Evolutionary conservation across 768 basidiomycete species (phyloP).

Genomic region (Serendipita sp.): DNA sequence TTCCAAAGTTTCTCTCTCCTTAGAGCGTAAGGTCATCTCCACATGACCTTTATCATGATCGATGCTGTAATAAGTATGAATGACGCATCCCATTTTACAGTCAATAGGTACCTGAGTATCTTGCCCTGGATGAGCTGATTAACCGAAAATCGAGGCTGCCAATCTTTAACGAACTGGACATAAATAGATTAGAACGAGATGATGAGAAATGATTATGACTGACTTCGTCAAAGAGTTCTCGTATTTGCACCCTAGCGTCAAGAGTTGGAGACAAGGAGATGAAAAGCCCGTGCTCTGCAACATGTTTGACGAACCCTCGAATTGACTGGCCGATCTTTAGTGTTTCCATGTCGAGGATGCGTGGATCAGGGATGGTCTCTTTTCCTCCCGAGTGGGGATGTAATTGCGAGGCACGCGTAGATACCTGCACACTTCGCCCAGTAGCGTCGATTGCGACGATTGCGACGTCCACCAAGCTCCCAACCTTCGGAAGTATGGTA

Average conservation of each 20-base stretch:
- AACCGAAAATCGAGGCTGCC: slow-evolving; percentile 65
- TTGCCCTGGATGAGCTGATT: slow-evolving; percentile 81
- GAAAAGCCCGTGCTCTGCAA: slow-evolving; percentile 78
- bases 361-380: slow-evolving; percentile 43
- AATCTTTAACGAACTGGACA: slow-evolving; percentile 80
- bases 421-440: slow-evolving; percentile 59
- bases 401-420: slow-evolving; percentile 61
- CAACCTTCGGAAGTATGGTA: slow-evolving; percentile 40
- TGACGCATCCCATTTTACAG: background rate
- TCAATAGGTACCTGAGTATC: slow-evolving; percentile 48
- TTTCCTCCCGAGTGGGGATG: slow-evolving; percentile 29
- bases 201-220: slow-evolving; percentile 12
- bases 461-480: slow-evolving; percentile 50
- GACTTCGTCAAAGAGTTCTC: slow-evolving; percentile 80
- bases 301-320: slow-evolving; percentile 78
- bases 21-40: slow-evolving; percentile 79
- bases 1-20: slow-evolving; percentile 31
- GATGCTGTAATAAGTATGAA: slow-evolving; percentile 32
- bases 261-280: slow-evolving; percentile 71
- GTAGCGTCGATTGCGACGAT: slow-evolving; percentile 55
- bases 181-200: slow-evolving; percentile 14
- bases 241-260: slow-evolving; percentile 85
- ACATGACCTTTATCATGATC: slow-evolving; percentile 58
- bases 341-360: slow-evolving; percentile 44
- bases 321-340: slow-evolving; percentile 59